These are phyloP conservation scores for Pseudohalonectria lignicola DNA, from an alignment of 2,329 filamentous ascomycete genomes.

Conservation along the genomic window DNA sequence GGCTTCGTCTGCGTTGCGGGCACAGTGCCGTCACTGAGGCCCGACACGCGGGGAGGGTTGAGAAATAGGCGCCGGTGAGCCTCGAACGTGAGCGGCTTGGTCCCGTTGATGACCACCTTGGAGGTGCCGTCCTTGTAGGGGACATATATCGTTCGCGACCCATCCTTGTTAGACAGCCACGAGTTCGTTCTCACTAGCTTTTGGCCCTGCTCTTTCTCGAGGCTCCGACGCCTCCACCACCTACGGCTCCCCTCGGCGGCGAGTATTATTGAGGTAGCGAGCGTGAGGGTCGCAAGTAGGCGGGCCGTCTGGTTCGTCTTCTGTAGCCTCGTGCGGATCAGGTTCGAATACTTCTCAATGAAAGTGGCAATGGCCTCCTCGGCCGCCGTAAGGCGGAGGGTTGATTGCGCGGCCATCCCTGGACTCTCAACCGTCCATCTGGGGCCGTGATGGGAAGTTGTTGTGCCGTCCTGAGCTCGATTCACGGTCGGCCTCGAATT, in stretches of 20 bases:
- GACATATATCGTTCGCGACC: slow-evolving; percentile 88
- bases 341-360: slow-evolving; percentile 44
- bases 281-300: slow-evolving; percentile 63
- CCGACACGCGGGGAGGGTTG: slow-evolving; percentile 76
- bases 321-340: slow-evolving; percentile 43
- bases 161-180: slow-evolving; percentile 86
- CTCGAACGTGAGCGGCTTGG: slow-evolving; percentile 89
- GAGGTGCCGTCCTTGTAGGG: slow-evolving; percentile 81
- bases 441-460: too few relatives aligned
- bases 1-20: slow-evolving; percentile 87
- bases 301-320: slow-evolving; percentile 60
- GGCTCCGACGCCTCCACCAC: slow-evolving; percentile 62
- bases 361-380: slow-evolving; percentile 58
- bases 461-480: too few relatives aligned
- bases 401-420: slow-evolving; percentile 83
- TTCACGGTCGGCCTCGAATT: too few relatives aligned
- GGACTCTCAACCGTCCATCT: slow-evolving; percentile 1
- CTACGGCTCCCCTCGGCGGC: slow-evolving; percentile 67
- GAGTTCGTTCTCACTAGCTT: slow-evolving; percentile 84
- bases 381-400: slow-evolving; percentile 53
- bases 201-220: slow-evolving; percentile 72
- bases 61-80: slow-evolving; percentile 89
- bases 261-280: slow-evolving; percentile 69
- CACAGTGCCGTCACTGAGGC: slow-evolving; percentile 62
- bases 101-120: slow-evolving; percentile 83